These are phyloP conservation scores for Pulveroboletus ravenelii DNA, from an alignment of 768 basidiomycete species.

Conservation along the genomic window DNA sequence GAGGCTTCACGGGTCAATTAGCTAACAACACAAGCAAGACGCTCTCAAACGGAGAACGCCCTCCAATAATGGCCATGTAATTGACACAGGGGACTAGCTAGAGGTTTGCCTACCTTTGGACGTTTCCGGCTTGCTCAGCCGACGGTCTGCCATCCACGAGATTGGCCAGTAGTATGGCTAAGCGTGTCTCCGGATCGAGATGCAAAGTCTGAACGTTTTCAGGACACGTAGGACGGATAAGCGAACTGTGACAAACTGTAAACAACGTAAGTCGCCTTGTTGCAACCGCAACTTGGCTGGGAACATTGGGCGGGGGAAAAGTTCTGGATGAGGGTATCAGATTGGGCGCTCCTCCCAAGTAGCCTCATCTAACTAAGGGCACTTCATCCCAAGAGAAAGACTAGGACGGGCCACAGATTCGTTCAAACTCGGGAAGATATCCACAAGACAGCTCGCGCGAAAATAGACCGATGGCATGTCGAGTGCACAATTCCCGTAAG, in stretches of 20 bases:
- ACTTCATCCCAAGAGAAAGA: constrained; percentile 2
- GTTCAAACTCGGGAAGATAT: constrained; percentile 5
- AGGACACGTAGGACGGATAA: constrained; percentile 2
- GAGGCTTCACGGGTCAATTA: neutral
- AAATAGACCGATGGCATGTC: constrained; percentile 6
- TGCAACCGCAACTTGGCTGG: neutral
- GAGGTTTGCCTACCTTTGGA: neutral
- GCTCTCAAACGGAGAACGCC: too few species aligned
- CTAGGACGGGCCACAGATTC: neutral
- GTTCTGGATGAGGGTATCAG: too few species aligned
- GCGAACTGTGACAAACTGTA: neutral
- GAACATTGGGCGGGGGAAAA: neutral
- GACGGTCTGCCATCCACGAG: neutral
- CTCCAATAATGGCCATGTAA: constrained; percentile 10
- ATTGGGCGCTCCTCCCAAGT: neutral
- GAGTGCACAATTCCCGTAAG: constrained; percentile 1
- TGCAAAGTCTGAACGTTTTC: neutral
- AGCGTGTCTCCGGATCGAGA: neutral
- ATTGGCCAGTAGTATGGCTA: neutral
- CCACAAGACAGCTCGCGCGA: neutral
- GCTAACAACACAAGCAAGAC: too few species aligned
- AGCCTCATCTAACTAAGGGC: constrained; percentile 1
- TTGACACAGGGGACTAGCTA: neutral
- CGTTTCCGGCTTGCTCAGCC: neutral
- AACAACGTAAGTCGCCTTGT: neutral